A percentile compares a stretch with the other conserved stretches of the same genome.
Evolutionary conservation across 176 grass and related monocot genomes (phyloP).

Genomic region (Otatea glauca): DNA sequence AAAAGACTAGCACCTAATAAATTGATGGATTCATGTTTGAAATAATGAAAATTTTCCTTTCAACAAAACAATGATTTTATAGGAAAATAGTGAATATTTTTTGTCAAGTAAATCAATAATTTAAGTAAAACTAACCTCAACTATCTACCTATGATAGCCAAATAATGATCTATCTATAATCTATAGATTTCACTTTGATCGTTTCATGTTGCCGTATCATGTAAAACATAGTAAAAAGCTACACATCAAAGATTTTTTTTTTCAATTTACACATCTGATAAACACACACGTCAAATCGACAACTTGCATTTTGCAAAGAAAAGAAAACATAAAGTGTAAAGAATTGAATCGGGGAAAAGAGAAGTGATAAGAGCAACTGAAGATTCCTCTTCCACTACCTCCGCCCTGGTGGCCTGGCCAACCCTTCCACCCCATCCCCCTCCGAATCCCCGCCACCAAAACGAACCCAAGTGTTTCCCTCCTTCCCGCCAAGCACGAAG

Average conservation of each 20-base stretch:
- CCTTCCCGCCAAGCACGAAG: background rate
- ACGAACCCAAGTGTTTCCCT: background rate
- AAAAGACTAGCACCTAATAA: too few relatives aligned
- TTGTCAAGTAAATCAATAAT: too few relatives aligned
- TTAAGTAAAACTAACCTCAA: too few relatives aligned
- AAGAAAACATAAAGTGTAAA: slow-evolving; percentile 23
- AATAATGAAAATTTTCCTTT: too few relatives aligned
- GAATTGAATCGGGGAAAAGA: background rate
- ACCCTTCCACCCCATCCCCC: slow-evolving; percentile 33
- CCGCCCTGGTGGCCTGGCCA: background rate
- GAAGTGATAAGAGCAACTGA: background rate
- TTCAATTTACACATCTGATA: background rate
- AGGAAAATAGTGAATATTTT: too few relatives aligned
- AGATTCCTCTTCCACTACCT: slow-evolving; percentile 36
- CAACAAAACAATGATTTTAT: too few relatives aligned
- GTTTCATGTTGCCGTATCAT: too few relatives aligned
- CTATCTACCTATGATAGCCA: too few relatives aligned
- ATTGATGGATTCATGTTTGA: too few relatives aligned
- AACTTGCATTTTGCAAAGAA: background rate
- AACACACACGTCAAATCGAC: background rate
- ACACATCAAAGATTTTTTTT: background rate
- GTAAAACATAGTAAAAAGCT: background rate
- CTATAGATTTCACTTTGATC: too few relatives aligned
- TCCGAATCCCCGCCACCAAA: slow-evolving; percentile 21
- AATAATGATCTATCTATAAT: too few relatives aligned